Evolutionary conservation across 2,329 filamentous ascomycete genomes (phyloP).

Genomic region (Sphaceloma murrayae): DNA sequence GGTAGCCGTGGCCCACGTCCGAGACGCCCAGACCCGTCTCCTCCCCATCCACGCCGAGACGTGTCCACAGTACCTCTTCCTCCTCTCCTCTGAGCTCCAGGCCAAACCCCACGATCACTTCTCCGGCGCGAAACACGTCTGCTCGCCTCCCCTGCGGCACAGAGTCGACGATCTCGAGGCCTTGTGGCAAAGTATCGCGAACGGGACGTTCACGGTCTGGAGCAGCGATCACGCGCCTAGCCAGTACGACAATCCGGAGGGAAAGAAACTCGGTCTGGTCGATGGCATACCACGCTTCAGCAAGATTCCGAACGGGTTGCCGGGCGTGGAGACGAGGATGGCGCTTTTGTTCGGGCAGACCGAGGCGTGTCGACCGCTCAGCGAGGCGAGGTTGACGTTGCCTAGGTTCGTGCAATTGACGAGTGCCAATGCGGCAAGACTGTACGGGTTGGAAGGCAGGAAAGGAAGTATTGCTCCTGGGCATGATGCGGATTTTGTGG

Average conservation of each 20-base stretch:
- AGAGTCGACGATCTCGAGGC: conserved; percentile 27
- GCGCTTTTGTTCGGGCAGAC: conserved; percentile 32
- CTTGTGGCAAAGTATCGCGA: conserved; percentile 29
- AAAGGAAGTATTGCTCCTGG: conserved; percentile 37
- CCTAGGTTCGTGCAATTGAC: conserved; percentile 40
- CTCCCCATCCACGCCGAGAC: conserved; percentile 32
- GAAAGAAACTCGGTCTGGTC: conserved; percentile 32
- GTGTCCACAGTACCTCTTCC: conserved; percentile 31
- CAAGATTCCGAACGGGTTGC: conserved; percentile 37
- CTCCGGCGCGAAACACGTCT: conserved; percentile 30
- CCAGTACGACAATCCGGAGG: conserved; percentile 30
- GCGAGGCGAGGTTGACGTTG: conserved; percentile 24
- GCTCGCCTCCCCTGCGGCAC: conserved; percentile 29
- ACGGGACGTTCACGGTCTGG: conserved; percentile 30
- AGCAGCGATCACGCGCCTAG: conserved; percentile 33
- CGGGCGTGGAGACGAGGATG: conserved; percentile 36
- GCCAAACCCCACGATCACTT: conserved; percentile 28
- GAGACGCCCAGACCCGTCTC: conserved; percentile 28
- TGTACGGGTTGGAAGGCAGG: conserved; percentile 34
- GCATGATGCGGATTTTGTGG: conserved; percentile 37
- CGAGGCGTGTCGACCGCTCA: conserved; percentile 24
- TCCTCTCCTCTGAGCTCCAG: conserved; percentile 28
- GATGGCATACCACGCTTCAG: conserved; percentile 32
- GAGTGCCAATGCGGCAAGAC: conserved; percentile 35
- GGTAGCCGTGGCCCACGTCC: conserved; percentile 28